Conservation (phyloP, 345 rosid genomes). For the Populus davidiana region DNA sequence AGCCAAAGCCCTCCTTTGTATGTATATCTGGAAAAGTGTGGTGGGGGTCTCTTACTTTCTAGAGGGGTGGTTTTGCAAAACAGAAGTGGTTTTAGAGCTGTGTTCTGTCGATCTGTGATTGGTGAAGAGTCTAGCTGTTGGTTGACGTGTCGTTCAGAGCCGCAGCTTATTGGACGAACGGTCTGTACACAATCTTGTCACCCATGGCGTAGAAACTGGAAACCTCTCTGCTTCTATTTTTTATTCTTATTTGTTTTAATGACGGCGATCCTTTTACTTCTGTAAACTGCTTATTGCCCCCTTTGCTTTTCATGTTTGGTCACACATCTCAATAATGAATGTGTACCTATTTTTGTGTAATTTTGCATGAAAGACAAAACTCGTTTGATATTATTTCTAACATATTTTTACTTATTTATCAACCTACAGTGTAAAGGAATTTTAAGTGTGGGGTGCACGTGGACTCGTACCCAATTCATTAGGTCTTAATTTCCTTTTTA, state of each 20-base stretch:
- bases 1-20: no score
- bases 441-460: no score
- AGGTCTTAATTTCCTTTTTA: no score
- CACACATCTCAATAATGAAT: neutral
- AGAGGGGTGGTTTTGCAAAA: neutral
- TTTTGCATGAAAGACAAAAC: no score
- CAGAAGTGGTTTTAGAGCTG: neutral
- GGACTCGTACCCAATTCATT: no score
- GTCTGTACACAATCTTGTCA: slow-evolving; percentile 23
- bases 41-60: neutral
- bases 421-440: no score
- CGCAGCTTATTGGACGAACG: slow-evolving; percentile 8
- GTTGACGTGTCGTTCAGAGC: slow-evolving; percentile 4
- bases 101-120: slow-evolving; percentile 36
- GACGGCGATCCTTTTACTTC: slow-evolving; percentile 18
- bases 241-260: neutral
- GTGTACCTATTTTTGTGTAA: no score
- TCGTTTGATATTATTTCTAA: no score
- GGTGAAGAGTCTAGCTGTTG: slow-evolving; percentile 10
- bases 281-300: neutral
- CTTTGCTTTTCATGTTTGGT: neutral
- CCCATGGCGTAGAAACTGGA: neutral
- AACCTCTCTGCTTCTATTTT: neutral
- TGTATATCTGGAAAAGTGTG: slow-evolving; percentile 2
- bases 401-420: no score